phyloP scores from a whole-genome alignment of 202 grass and related monocot genomes.

The Setaria viridis region DNA sequence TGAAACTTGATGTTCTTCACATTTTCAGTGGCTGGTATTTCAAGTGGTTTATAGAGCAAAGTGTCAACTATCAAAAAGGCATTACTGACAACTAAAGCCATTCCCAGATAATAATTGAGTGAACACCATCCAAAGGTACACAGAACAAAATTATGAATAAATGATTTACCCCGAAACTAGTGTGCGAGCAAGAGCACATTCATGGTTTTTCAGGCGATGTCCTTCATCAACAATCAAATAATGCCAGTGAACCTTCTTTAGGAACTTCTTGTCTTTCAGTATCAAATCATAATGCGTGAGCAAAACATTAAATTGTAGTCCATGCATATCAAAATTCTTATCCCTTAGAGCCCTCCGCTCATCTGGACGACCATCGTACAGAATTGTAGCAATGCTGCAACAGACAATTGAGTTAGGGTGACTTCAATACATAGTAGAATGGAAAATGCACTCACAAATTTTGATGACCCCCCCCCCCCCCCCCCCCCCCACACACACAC shows the following conservation, averaged over 20 bases:
- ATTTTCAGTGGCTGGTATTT: conserved; percentile 11
- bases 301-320: conserved; percentile 86
- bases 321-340: conserved; percentile 66
- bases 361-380: conserved; percentile 98
- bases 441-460: conserved; percentile 25
- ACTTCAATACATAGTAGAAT: conserved; percentile 41
- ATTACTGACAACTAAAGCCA: conserved; percentile 21
- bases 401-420: conserved; percentile 38
- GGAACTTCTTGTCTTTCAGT: conserved; percentile 98
- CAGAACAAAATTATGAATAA: conserved; percentile 31
- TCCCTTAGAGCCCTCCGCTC: conserved; percentile 93
- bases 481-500: not conserved
- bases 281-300: conserved; percentile 99
- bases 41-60: not conserved
- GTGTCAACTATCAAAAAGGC: not conserved
- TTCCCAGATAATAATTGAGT: conserved; percentile 23
- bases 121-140: not conserved
- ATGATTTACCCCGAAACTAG: conserved; percentile 87
- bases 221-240: conserved; percentile 99
- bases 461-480: conserved; percentile 20
- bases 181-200: conserved; percentile 93
- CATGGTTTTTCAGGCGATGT: conserved; percentile 98
- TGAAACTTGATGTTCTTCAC: not conserved
- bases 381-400: conserved; percentile 76
- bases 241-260: conserved; percentile 96